These are phyloP conservation scores for Scenedesmus sp. DNA, from an alignment of 163 green algal genomes.

Conservation along the genomic window DNA sequence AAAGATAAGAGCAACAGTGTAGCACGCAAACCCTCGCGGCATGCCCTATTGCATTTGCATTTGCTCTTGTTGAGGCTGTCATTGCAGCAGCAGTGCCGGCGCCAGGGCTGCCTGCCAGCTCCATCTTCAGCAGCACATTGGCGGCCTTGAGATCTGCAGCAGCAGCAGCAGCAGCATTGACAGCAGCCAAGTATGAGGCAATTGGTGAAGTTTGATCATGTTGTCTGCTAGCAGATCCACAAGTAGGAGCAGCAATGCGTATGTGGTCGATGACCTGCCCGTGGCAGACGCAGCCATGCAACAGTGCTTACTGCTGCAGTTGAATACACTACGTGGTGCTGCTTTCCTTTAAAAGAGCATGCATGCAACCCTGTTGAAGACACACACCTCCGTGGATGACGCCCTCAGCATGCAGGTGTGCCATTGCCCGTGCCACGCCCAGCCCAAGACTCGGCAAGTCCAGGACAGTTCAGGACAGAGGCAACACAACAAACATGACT, in stretches of 20 bases:
- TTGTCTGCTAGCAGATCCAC: too few species aligned
- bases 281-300: too few species aligned
- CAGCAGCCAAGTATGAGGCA: background rate
- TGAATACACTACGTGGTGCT: background rate
- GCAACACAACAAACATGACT: background rate
- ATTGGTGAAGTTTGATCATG: too few species aligned
- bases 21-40: too few species aligned
- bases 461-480: background rate
- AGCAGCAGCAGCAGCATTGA: background rate
- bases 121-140: constrained; percentile 29
- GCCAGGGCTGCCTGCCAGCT: background rate
- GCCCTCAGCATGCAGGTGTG: constrained; percentile 73
- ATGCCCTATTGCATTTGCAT: too few species aligned
- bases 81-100: background rate
- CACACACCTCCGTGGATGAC: background rate
- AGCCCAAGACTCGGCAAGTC: constrained; percentile 21
- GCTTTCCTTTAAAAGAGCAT: background rate
- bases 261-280: too few species aligned
- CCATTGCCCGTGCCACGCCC: constrained; percentile 69
- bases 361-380: background rate
- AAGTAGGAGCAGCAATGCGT: too few species aligned
- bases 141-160: constrained; percentile 3
- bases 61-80: too few species aligned
- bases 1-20: too few species aligned
- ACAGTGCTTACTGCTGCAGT: background rate